Conservation (phyloP, 73 alveolate species). For the Paramecium biaurelia region DNA sequence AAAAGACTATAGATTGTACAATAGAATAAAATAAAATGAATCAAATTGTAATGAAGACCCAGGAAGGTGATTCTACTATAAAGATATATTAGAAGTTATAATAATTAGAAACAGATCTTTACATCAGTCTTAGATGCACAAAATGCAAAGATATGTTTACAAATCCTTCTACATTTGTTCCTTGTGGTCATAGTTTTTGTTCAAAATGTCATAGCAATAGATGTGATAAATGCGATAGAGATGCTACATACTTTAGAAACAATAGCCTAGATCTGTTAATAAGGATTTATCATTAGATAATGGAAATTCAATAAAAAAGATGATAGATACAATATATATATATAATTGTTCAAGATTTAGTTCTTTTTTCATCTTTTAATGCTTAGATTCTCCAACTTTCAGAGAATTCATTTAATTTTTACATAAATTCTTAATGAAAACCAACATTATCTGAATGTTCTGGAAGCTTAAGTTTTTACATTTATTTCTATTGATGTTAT, state of each 20-base stretch:
- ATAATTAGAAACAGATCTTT: not conserved
- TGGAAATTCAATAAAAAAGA: not conserved
- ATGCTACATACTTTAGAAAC: not conserved
- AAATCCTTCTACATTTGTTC: not conserved
- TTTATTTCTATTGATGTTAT: not conserved
- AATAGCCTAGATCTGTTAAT: not conserved
- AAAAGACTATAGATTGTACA: not conserved
- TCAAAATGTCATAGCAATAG: not conserved
- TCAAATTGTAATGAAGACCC: not conserved
- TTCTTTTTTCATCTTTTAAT: conserved; percentile 27
- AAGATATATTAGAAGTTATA: not conserved
- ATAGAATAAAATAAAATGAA: not conserved
- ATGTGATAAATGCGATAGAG: not conserved
- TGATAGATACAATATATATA: not conserved
- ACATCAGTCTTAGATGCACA: not conserved
- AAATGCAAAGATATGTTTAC: not conserved
- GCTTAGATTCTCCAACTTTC: conserved; percentile 36
- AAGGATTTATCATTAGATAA: not conserved
- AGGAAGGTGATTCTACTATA: not conserved
- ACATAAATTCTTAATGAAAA: conserved; percentile 26
- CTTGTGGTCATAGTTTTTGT: not conserved
- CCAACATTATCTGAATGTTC: not conserved
- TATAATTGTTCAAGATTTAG: conserved; percentile 18
- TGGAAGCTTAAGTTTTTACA: not conserved
- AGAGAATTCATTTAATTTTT: conserved; percentile 16